These are phyloP conservation scores for Vaccinium corymbosum DNA, from an alignment of 148 eudicot genomes.

Conservation along the genomic window DNA sequence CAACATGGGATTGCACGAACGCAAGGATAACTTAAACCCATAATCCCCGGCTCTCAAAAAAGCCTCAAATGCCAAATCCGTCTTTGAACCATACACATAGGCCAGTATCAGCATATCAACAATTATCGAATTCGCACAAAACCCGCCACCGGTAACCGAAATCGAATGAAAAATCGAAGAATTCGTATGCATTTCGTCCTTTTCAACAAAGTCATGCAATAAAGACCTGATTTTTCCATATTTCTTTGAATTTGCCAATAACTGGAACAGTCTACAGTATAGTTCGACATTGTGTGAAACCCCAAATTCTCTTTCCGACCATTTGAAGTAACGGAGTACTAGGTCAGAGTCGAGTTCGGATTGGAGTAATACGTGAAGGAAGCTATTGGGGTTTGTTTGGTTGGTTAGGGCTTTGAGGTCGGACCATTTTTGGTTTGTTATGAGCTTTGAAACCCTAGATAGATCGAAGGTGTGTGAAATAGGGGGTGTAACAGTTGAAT, in stretches of 20 bases:
- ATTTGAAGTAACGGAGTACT: conserved; percentile 38
- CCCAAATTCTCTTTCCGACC: conserved; percentile 41
- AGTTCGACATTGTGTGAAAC: conserved; percentile 35
- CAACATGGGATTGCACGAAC: conserved; percentile 60
- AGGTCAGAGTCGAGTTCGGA: conserved; percentile 26
- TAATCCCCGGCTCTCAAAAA: conserved; percentile 67
- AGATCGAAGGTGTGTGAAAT: conserved; percentile 21
- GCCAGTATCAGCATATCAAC: conserved; percentile 57
- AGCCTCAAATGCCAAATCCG: conserved; percentile 53
- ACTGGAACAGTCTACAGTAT: conserved; percentile 36
- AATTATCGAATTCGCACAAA: conserved; percentile 38
- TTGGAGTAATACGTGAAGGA: conserved; percentile 33
- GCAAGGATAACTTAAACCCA: conserved; percentile 51
- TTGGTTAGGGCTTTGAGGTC: conserved; percentile 27
- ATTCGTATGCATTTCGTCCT: conserved; percentile 29
- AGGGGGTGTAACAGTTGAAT: conserved; percentile 3
- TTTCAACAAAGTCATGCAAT: conserved; percentile 43
- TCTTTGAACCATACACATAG: conserved; percentile 34
- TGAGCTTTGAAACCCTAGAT: conserved; percentile 29
- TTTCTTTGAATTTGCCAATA: conserved; percentile 35
- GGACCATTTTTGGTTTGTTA: conserved; percentile 29
- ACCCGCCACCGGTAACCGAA: conserved; percentile 23
- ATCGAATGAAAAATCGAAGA: conserved; percentile 49
- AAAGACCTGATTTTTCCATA: conserved; percentile 48
- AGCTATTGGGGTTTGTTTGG: conserved; percentile 18